phyloP scores from a whole-genome alignment of 2,329 filamentous ascomycete species.

The Lasiodiplodia sp. region DNA sequence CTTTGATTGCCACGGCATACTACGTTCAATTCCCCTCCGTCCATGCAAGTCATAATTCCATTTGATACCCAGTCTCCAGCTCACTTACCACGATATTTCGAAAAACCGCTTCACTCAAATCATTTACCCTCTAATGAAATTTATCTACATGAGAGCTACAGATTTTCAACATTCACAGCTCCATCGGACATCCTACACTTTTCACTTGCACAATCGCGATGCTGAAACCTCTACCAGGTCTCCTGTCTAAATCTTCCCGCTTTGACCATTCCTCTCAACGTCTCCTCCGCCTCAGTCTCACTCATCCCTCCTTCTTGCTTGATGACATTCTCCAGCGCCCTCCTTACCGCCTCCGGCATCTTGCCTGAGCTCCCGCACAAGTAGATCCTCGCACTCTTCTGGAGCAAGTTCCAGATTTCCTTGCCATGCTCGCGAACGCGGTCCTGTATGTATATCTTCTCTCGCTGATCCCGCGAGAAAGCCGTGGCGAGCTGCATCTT shows the following conservation, averaged over 20 bases:
- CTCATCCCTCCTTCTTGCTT: slow-evolving; percentile 49
- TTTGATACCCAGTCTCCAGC: too few relatives aligned
- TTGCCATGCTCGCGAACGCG: slow-evolving; percentile 60
- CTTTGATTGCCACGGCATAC: too few relatives aligned
- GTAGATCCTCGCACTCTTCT: slow-evolving; percentile 61
- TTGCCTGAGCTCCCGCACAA: slow-evolving; percentile 69
- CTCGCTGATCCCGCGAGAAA: slow-evolving; percentile 70
- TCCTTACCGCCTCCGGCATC: slow-evolving; percentile 74
- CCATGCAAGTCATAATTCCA: too few relatives aligned
- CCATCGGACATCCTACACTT: background rate
- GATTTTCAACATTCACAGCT: background rate
- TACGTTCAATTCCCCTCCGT: too few relatives aligned
- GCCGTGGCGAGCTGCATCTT: slow-evolving; percentile 66
- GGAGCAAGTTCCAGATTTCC: slow-evolving; percentile 61
- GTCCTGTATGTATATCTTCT: slow-evolving; percentile 74
- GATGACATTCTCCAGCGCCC: slow-evolving; percentile 70
- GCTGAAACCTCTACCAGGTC: slow-evolving; percentile 63
- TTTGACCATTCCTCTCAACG: slow-evolving; percentile 66
- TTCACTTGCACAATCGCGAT: background rate
- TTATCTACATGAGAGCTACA: background rate
- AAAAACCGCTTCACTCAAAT: too few relatives aligned
- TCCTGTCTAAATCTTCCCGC: slow-evolving; percentile 70
- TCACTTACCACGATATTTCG: too few relatives aligned
- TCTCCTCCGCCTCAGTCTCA: slow-evolving; percentile 61
- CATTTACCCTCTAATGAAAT: too few relatives aligned